Conservation (phyloP, 2,329 filamentous ascomycete species). For the Diaporthe sp. region DNA sequence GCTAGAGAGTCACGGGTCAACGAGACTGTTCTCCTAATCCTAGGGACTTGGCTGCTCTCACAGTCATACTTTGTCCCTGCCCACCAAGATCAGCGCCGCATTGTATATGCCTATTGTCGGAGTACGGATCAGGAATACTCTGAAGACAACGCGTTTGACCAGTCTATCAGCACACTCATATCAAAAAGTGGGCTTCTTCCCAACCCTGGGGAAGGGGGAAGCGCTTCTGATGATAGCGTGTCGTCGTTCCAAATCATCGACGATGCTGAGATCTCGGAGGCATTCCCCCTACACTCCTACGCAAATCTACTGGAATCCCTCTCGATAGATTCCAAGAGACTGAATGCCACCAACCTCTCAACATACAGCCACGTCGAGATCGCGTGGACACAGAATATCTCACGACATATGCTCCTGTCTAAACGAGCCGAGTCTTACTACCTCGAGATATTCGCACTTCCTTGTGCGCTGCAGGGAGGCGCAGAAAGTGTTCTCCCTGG, state of each 20-base stretch:
- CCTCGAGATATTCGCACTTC: background rate
- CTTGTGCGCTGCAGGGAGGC: background rate
- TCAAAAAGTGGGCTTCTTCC: background rate
- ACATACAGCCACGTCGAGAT: background rate
- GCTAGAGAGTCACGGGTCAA: background rate
- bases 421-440: background rate
- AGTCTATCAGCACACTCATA: background rate
- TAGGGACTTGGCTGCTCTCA: conserved; percentile 9
- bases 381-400: background rate
- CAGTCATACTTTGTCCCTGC: background rate
- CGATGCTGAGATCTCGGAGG: background rate
- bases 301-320: background rate
- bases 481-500: background rate
- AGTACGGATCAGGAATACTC: background rate
- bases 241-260: background rate
- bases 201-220: background rate
- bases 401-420: background rate
- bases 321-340: background rate
- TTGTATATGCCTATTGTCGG: background rate
- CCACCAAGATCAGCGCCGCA: background rate
- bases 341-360: background rate
- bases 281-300: background rate
- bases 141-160: background rate
- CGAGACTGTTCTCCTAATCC: background rate
- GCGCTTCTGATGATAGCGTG: no score